phyloP scores from a whole-genome alignment of 495 filamentous ascomycete species.

The Penicillium canescens region DNA sequence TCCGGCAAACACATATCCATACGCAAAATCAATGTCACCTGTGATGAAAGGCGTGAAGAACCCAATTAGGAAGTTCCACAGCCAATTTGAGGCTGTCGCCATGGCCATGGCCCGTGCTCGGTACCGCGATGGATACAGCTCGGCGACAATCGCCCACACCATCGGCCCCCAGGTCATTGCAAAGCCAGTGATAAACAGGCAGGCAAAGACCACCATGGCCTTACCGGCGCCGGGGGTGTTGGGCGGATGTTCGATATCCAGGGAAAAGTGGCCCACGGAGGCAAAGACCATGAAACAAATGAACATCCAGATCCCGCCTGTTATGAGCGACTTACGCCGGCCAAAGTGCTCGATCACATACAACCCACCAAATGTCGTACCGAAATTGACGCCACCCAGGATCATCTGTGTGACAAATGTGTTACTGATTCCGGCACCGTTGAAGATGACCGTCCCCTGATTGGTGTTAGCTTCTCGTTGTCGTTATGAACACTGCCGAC shows the following conservation, averaged over 20 bases:
- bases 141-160: conserved; percentile 78
- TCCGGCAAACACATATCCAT: conserved; percentile 77
- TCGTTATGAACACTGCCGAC: no score
- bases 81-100: conserved; percentile 80
- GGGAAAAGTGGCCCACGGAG: conserved; percentile 60
- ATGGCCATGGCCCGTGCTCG: conserved; percentile 74
- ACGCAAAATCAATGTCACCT: conserved; percentile 64
- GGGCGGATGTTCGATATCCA: conserved; percentile 51
- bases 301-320: conserved; percentile 69
- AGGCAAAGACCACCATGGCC: conserved; percentile 71
- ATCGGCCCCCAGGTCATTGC: conserved; percentile 81
- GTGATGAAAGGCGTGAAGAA: conserved; percentile 81
- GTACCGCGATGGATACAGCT: conserved; percentile 76
- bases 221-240: conserved; percentile 60
- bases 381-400: conserved; percentile 70
- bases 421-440: conserved; percentile 64
- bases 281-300: conserved; percentile 71
- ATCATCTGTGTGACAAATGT: conserved; percentile 72
- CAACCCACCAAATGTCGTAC: conserved; percentile 66
- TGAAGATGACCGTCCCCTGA: conserved; percentile 68
- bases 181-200: conserved; percentile 58
- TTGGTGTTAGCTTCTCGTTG: conserved; percentile 30
- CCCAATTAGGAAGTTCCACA: conserved; percentile 80
- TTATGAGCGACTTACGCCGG: conserved; percentile 63
- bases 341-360: conserved; percentile 70